Base-by-base conservation (phyloP, 148 eudicot species). In the Beta vulgaris region DNA sequence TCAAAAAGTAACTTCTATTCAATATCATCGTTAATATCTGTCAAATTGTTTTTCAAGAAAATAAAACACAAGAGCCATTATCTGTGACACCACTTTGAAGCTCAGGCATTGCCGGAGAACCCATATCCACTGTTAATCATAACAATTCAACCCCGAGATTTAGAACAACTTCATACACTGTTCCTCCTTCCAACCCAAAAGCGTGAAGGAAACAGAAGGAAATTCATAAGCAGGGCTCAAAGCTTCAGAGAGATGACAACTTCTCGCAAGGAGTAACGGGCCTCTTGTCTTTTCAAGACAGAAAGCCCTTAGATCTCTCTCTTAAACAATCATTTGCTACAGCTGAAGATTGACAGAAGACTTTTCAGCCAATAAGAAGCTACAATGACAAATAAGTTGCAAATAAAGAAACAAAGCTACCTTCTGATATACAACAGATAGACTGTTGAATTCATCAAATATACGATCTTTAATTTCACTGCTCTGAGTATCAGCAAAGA, bases 371-470 rank as follows among this genome's bases (percentile, higher is more conserved):
- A 55, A 64, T 37, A 54, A 18, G 28, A 62, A 37, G 62, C 16
- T 68, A 58, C 15, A 26, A 53, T 44, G 46, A 37, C 19, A 31
- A 8, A 55, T 34, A 7, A 58, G 74, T 62, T 29, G 4, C 65
- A 73, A 0, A 49, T 36, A 31, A 44, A 57, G 12, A 34, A 48
- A 2, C 40, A 59, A 34, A 75, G 68, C 37, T 87, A 91, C 99
- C 97, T 92, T 92, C 86, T 91, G 94, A 78, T 92, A 96, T 37
- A 92, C 88, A 78, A 96, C 98, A 73, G 99, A 92, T 15, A 96
- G 86, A 82, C 97, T 96, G 89, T 96, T 96, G 79, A 96, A 96
- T 75, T 96, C 99, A 53, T 96, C 99, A 81, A 96, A 96, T 79
- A 96, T 96, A 46, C 97, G 88, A 87, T 96, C 99, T 82, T 91